Evolutionary conservation across 441 rosid species (phyloP).

Genomic region (California macrophylla): DNA sequence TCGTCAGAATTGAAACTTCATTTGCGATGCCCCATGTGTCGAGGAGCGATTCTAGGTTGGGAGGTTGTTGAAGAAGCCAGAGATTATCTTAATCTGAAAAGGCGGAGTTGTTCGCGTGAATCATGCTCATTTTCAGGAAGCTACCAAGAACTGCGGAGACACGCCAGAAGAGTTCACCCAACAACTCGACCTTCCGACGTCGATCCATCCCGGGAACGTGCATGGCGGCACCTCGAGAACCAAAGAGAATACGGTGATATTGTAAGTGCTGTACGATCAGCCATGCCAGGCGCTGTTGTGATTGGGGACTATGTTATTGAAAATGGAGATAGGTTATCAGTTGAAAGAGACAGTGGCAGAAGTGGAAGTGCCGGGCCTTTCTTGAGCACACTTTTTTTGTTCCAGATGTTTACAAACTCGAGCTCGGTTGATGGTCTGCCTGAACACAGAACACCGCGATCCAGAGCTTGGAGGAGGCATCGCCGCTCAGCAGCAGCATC

Average conservation of each 20-base stretch:
- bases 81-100: slow-evolving; percentile 52
- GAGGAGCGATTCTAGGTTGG: slow-evolving; percentile 46
- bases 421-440: slow-evolving; percentile 43
- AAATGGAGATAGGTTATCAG: slow-evolving; percentile 46
- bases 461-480: slow-evolving; percentile 71
- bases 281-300: slow-evolving; percentile 83
- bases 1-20: slow-evolving; percentile 14
- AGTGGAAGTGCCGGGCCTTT: slow-evolving; percentile 40
- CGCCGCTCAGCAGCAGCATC: slow-evolving; percentile 35
- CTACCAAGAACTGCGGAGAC: slow-evolving; percentile 59
- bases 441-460: slow-evolving; percentile 21
- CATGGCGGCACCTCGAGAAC: slow-evolving; percentile 56
- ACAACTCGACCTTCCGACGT: slow-evolving; percentile 48
- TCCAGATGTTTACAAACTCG: slow-evolving; percentile 66
- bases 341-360: slow-evolving; percentile 19
- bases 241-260: slow-evolving; percentile 57
- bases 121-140: slow-evolving; percentile 45
- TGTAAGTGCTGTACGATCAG: slow-evolving; percentile 64
- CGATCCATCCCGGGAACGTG: slow-evolving; percentile 61
- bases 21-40: slow-evolving; percentile 55
- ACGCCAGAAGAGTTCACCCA: slow-evolving; percentile 60
- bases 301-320: slow-evolving; percentile 90
- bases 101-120: slow-evolving; percentile 51
- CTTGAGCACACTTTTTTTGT: slow-evolving; percentile 65
- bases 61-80: slow-evolving; percentile 56